These are phyloP conservation scores for Talaromyces sp. DNA, from an alignment of 2,329 filamentous ascomycete species.

Conservation along the genomic window DNA sequence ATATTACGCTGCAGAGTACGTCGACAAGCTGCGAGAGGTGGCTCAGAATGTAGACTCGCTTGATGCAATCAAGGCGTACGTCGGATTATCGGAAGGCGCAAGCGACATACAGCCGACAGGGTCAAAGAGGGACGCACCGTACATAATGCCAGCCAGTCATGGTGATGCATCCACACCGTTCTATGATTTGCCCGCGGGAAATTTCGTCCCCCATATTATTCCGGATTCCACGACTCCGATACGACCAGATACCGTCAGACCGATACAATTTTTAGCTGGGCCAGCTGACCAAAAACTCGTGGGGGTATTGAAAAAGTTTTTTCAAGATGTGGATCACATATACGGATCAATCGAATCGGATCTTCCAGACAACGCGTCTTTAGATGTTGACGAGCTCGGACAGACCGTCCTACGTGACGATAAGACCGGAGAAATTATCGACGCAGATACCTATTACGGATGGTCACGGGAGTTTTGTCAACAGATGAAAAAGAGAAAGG, in stretches of 20 bases:
- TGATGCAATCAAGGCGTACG: slow-evolving; percentile 30
- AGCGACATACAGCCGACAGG: slow-evolving; percentile 45
- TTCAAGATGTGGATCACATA: slow-evolving; percentile 67
- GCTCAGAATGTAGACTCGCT: slow-evolving; percentile 46
- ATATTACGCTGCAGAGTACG: slow-evolving; percentile 57
- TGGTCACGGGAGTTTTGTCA: slow-evolving; percentile 80
- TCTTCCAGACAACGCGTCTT: slow-evolving; percentile 47
- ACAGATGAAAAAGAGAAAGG: slow-evolving; percentile 63
- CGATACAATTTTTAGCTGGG: slow-evolving; percentile 66
- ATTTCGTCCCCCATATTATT: slow-evolving; percentile 73
- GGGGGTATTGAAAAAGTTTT: slow-evolving; percentile 65
- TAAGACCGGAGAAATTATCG: slow-evolving; percentile 61
- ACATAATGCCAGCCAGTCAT: slow-evolving; percentile 70
- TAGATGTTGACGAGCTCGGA: slow-evolving; percentile 73
- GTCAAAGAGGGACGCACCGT: slow-evolving; percentile 53
- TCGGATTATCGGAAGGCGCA: slow-evolving; percentile 25
- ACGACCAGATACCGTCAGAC: slow-evolving; percentile 65
- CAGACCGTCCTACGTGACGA: slow-evolving; percentile 65
- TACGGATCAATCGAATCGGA: slow-evolving; percentile 54
- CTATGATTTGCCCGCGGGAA: slow-evolving; percentile 79
- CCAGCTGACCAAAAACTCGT: slow-evolving; percentile 65
- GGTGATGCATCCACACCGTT: slow-evolving; percentile 70
- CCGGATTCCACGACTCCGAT: slow-evolving; percentile 74
- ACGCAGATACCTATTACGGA: slow-evolving; percentile 77
- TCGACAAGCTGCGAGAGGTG: slow-evolving; percentile 59